phyloP scores from a whole-genome alignment of 192 early-diverging fungal species.

The Coemansia sp. region DNA sequence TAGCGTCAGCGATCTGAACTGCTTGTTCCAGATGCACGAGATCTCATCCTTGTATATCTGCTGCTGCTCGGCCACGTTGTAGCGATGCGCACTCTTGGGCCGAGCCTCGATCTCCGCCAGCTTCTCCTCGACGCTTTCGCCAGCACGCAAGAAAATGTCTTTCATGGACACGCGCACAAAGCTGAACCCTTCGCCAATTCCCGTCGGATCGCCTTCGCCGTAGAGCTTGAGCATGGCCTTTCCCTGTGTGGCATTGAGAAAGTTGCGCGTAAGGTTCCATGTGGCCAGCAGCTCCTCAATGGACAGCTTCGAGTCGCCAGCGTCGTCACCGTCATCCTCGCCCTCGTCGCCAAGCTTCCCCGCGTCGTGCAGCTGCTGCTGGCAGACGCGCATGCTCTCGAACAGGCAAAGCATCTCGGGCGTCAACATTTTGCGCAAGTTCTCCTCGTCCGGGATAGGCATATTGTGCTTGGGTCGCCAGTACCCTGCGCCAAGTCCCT shows the following conservation, averaged over 20 bases:
- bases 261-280: conserved; percentile 94
- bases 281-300: conserved; percentile 93
- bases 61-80: conserved; percentile 92
- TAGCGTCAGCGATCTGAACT: conserved; percentile 68
- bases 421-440: conserved; percentile 85
- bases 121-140: conserved; percentile 82
- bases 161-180: conserved; percentile 97
- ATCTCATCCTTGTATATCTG: conserved; percentile 94
- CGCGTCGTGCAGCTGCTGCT: conserved; percentile 86
- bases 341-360: conserved; percentile 72
- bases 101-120: conserved; percentile 77
- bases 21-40: conserved; percentile 89
- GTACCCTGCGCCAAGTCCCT: conserved; percentile 80
- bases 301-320: conserved; percentile 66
- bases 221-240: conserved; percentile 95
- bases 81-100: conserved; percentile 80
- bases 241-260: conserved; percentile 87
- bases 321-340: conserved; percentile 70
- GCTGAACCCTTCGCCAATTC: conserved; percentile 93
- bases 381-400: conserved; percentile 90
- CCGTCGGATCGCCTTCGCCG: conserved; percentile 97
- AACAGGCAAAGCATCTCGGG: conserved; percentile 95
- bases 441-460: conserved; percentile 80
- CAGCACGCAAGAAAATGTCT: conserved; percentile 89
- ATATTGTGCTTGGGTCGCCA: conserved; percentile 83